These are phyloP conservation scores for Curvularia eragrostidis DNA, from an alignment of 2,329 filamentous ascomycete species.

Conservation along the genomic window DNA sequence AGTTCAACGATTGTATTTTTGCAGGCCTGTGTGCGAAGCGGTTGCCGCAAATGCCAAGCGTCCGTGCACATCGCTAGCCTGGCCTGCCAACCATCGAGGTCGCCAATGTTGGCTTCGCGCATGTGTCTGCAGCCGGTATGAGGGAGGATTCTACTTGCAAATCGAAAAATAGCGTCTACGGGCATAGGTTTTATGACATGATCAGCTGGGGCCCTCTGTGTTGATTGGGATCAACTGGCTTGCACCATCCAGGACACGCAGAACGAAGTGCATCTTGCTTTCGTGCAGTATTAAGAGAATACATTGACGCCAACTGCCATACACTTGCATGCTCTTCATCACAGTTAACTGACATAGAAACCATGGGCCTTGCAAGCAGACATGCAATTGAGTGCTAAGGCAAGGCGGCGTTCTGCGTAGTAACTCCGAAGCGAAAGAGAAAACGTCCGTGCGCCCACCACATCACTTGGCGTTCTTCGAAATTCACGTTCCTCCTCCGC, in stretches of 20 bases:
- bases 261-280: background rate
- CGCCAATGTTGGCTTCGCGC: background rate
- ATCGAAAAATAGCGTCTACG: background rate
- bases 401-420: background rate
- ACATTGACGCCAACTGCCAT: background rate
- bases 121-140: background rate
- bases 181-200: background rate
- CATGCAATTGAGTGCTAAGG: background rate
- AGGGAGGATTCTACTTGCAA: background rate
- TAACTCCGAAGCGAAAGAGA: background rate
- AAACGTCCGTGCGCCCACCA: constrained; percentile 4
- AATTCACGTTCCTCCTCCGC: constrained; percentile 8
- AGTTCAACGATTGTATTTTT: constrained; percentile 8
- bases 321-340: background rate
- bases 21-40: constrained; percentile 4
- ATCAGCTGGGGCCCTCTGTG: no score
- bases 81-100: background rate
- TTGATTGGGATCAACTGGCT: background rate
- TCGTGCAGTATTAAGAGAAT: background rate
- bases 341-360: background rate
- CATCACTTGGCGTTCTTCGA: constrained; percentile 6
- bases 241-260: background rate
- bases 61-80: constrained; percentile 2
- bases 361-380: background rate
- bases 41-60: constrained; percentile 4